Conservation (phyloP, 345 rosid genomes). For the Physaria fendleri region DNA sequence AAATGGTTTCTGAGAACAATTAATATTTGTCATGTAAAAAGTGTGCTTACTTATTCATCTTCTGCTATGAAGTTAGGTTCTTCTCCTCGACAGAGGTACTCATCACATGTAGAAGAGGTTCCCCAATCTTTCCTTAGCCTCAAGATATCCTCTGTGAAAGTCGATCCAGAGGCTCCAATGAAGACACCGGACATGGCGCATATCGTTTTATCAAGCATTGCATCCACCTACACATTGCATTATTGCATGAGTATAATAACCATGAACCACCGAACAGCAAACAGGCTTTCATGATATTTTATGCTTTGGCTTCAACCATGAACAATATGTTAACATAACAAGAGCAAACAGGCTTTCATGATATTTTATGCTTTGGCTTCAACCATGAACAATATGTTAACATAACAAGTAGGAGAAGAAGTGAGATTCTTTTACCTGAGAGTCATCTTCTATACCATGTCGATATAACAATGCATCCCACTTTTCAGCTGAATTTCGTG, state of each 20-base stretch:
- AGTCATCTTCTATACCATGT: slow-evolving; percentile 56
- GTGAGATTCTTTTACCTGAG: slow-evolving; percentile 52
- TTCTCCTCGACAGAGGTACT: slow-evolving; percentile 86
- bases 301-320: background rate
- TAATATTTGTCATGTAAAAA: background rate
- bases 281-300: background rate
- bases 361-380: background rate
- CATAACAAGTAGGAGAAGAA: background rate
- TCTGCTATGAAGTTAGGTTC: slow-evolving; percentile 71
- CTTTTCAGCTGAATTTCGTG: slow-evolving; percentile 72
- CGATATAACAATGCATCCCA: slow-evolving; percentile 89
- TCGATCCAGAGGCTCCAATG: slow-evolving; percentile 71
- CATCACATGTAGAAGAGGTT: slow-evolving; percentile 70
- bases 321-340: background rate
- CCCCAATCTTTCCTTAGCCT: slow-evolving; percentile 83
- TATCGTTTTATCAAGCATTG: slow-evolving; percentile 89
- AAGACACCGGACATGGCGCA: slow-evolving; percentile 76
- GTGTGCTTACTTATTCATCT: slow-evolving; percentile 35
- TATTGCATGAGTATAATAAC: too few relatives aligned
- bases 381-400: background rate
- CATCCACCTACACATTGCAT: slow-evolving; percentile 66
- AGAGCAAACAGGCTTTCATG: background rate
- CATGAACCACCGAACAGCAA: background rate
- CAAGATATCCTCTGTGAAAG: slow-evolving; percentile 84
- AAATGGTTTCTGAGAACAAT: background rate